Evolutionary conservation across 1,139 yeast species (phyloP), one percentile per base, ranked within the genome.

Genomic region (Saccharomyces hybrid): DNA sequence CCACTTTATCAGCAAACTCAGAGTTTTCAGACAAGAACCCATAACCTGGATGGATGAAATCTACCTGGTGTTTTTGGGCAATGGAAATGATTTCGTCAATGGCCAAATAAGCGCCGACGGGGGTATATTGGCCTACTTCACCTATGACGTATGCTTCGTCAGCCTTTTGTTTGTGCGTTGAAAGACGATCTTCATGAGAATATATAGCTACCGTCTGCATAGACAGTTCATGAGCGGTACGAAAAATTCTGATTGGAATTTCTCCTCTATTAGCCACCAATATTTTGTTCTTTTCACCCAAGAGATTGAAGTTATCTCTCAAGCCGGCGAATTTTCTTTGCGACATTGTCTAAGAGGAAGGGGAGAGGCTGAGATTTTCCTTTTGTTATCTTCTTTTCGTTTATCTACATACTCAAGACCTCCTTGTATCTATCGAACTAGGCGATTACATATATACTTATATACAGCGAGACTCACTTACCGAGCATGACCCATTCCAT

Each of bases 31-130:
- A 85, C 55, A 91, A 76, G 74, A 91, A 91, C 11, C 99, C 99
- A 71, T 91, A 91, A 63, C 99, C 99, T 11, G 99, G 99, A 71
- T 93, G 98, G 71, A 91, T 90, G 96, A 91, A 91, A 73, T 88
- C 85, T 57, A 91, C 99, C 42, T 80, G 78, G 72, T 91, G 96
- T 60, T 80, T 80, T 71, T 84, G 83, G 56, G 98, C 98, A 66
- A 93, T 91, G 63, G 79, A 79, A 74, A 91, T 86, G 64, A 91
- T 91, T 75, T 90, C 97, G 72, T 93, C 99, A 64, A 89, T 88
- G 71, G 90, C 97, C 66, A 91, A 78, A 70, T 91, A 91, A 13
- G 98, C 97, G 69, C 88, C 96, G 50, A 93, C 98, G 0, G 99
- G 98, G 4, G 96, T 81, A 72, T 66, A 91, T 73, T 91, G 88